A percentile compares a stretch with the other conserved stretches of the same genome.
Evolutionary conservation across 192 early-diverging fungal species (phyloP).

Genomic region (Coemansia sp.): DNA sequence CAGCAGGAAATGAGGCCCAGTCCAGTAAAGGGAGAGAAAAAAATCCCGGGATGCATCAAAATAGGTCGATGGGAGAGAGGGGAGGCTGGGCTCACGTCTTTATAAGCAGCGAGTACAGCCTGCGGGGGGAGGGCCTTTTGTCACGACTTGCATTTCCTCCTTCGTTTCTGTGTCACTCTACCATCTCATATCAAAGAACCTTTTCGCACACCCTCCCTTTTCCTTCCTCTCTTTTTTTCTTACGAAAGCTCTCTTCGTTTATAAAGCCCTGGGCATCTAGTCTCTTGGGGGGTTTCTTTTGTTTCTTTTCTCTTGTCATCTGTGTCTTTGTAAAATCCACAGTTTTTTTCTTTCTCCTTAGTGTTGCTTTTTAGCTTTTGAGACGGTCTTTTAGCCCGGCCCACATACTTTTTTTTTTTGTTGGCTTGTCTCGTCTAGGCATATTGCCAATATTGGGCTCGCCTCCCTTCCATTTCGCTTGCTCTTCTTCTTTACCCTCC

Average conservation of each 20-base stretch:
- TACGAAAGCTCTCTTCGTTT: not conserved
- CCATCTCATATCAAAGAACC: not conserved
- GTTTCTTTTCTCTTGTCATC: not conserved
- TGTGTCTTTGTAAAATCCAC: constrained; percentile 7
- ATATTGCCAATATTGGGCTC: not conserved
- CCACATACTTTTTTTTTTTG: not conserved
- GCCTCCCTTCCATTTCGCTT: not conserved
- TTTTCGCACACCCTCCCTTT: not conserved
- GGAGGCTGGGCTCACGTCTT: constrained; percentile 1
- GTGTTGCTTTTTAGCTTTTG: not conserved
- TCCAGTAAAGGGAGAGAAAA: constrained; percentile 1
- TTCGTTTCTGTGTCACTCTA: constrained; percentile 1
- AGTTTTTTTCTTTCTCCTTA: not conserved
- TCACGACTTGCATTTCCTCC: constrained; percentile 12
- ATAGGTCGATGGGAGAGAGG: constrained; percentile 7
- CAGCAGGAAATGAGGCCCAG: constrained; percentile 9
- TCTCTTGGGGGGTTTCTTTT: constrained; percentile 1
- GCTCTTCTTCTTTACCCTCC: not conserved
- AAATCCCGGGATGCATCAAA: constrained; percentile 7
- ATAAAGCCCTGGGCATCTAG: not conserved
- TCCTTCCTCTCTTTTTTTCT: constrained; percentile 7
- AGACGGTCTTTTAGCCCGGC: constrained; percentile 2
- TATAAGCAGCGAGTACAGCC: not conserved
- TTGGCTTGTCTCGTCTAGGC: not conserved
- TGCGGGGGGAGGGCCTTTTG: not conserved